Percentiles rank a stretch among this genome's conserved stretches.
phyloP scores from a whole-genome alignment of 2,329 filamentous ascomycete species.

The Xylariales sp. region DNA sequence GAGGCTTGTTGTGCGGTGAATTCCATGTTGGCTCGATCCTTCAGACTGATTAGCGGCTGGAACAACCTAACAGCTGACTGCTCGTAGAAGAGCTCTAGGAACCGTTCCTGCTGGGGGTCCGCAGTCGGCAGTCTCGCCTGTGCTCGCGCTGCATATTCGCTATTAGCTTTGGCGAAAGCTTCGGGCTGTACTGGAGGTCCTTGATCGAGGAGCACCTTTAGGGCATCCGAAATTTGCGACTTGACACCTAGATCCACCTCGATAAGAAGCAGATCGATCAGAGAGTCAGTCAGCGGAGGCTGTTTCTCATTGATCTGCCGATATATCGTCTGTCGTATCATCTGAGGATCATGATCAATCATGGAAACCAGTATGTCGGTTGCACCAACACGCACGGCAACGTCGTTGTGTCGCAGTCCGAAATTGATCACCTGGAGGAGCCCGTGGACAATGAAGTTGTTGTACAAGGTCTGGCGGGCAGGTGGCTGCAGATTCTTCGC shows the following conservation, averaged over 20 bases:
- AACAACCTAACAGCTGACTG: constrained; percentile 82
- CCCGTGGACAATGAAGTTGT: constrained; percentile 84
- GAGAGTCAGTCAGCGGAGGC: constrained; percentile 79
- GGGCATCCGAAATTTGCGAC: constrained; percentile 89
- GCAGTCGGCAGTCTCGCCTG: constrained; percentile 40
- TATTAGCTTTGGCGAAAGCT: constrained; percentile 57
- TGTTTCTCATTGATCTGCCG: constrained; percentile 86
- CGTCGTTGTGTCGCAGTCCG: constrained; percentile 79
- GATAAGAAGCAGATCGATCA: constrained; percentile 86
- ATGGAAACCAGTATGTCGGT: constrained; percentile 91
- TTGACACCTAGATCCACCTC: constrained; percentile 94
- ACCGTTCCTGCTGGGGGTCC: constrained; percentile 76
- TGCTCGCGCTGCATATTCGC: constrained; percentile 63
- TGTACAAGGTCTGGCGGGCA: constrained; percentile 75
- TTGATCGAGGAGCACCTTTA: constrained; percentile 88
- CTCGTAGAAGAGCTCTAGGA: constrained; percentile 87
- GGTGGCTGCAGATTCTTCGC: constrained; percentile 90
- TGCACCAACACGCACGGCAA: constrained; percentile 81
- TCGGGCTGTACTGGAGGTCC: constrained; percentile 49
- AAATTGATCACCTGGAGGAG: constrained; percentile 88
- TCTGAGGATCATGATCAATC: constrained; percentile 91
- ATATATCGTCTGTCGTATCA: constrained; percentile 92
- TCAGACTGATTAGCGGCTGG: constrained; percentile 77
- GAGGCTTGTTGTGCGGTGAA: constrained; percentile 81
- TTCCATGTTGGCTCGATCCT: constrained; percentile 62